phyloP scores from a whole-genome alignment of 768 basidiomycete genomes.

The Mycena venus region DNA sequence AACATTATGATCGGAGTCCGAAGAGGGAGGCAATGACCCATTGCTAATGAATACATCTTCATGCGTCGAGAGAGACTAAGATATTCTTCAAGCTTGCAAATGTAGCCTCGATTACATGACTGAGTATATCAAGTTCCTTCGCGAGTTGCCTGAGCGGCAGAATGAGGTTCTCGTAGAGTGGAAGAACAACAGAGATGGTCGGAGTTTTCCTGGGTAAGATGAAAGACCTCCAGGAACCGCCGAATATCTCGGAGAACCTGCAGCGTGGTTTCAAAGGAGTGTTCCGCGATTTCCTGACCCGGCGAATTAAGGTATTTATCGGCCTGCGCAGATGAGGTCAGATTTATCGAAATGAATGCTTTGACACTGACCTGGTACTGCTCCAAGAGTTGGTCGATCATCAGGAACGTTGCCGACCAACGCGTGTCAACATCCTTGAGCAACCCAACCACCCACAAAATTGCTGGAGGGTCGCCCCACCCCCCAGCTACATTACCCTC shows the following conservation, averaged over 20 bases:
- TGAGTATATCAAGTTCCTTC: not conserved
- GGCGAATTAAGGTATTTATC: conserved; percentile 14
- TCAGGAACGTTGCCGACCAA: conserved; percentile 49
- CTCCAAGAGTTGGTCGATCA: conserved; percentile 45
- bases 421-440: conserved; percentile 43
- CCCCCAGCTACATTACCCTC: conserved; percentile 23
- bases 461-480: not conserved
- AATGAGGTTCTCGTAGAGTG: conserved; percentile 43
- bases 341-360: not conserved
- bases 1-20: not conserved
- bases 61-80: conserved; percentile 23
- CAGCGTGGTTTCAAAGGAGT: conserved; percentile 6
- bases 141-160: conserved; percentile 17
- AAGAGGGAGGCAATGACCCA: conserved; percentile 24
- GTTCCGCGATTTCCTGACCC: conserved; percentile 16
- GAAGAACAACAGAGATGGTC: conserved; percentile 43
- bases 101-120: conserved; percentile 27
- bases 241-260: conserved; percentile 39
- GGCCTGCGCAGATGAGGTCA: conserved; percentile 13
- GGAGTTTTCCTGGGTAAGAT: conserved; percentile 44
- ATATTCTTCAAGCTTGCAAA: conserved; percentile 38
- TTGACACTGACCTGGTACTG: conserved; percentile 5
- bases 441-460: conserved; percentile 32
- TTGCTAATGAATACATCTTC: conserved; percentile 32
- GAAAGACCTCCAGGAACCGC: conserved; percentile 36